Base-by-base conservation (phyloP, 2,329 filamentous ascomycete species). In the Paraphaeosphaeria minitans region DNA sequence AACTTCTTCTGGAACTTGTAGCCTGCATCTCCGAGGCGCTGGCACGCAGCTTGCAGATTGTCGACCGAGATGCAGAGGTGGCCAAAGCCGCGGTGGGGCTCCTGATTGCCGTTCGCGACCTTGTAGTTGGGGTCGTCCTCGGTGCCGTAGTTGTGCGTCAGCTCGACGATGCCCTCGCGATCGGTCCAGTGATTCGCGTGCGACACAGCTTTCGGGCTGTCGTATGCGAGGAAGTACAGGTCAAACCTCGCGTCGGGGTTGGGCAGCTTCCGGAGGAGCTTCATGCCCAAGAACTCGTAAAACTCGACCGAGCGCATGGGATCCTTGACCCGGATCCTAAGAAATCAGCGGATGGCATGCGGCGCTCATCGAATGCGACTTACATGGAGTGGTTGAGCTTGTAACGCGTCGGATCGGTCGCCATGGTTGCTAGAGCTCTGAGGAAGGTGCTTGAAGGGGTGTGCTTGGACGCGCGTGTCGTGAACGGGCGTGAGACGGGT, bases 1-100 rank as follows among this genome's bases (percentile, higher is more conserved):
- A 98, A 82, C 80, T 92, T 96, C 87, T 98, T 98, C 83, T 98
- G 92, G 80, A 98, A 99, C 63, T 85, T 85, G 80, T 97, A 97
- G 0, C 93, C 93, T 7, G 90, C 93, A 73, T 94, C 90, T 77
- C 96, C 92, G 60, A 99, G 85, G 57, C 93, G 86, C 81, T 93
- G 82, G 82, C 95, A 98, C 2, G 94, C 93, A 3, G 90, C 92
- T 80, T 96, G 91, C 63, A 97, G 89, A 60, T 84, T 83, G 69
- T 84, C 82, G 14, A 84, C 82, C 9, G 79, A 80, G 74, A 98
- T 88, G 71, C 91, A 94, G 22, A 93, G 87, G 77, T 98, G 94
- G 3, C 93, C 93, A 73, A 95, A 83, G 81, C 92, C 77, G 81
- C 92, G 89, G 81, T 92, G 89, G 2, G 93, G 93, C 64, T 97